A percentile compares a stretch with the other conserved stretches of the same genome.
Evolutionary conservation across 73 alveolate species (phyloP).

Genomic region (Blepharisma japonicum): DNA sequence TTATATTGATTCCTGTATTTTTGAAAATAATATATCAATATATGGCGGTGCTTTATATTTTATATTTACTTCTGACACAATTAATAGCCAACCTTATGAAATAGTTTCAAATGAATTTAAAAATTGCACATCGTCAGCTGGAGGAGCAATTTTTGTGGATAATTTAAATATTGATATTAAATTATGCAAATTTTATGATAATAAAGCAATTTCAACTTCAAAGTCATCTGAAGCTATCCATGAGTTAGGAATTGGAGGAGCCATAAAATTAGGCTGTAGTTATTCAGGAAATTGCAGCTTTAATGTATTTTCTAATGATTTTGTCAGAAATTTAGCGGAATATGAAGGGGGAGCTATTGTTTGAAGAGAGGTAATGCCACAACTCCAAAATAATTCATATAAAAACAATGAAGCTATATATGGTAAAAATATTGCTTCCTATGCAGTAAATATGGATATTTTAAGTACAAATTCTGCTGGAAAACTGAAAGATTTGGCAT

Average conservation of each 20-base stretch:
- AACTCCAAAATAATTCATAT: neutral
- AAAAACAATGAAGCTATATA: neutral
- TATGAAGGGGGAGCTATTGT: neutral
- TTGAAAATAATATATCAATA: too few relatives aligned
- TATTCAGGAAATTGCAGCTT: neutral
- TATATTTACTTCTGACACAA: too few relatives aligned
- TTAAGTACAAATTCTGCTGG: neutral
- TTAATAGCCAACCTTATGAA: too few relatives aligned
- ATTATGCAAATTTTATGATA: too few relatives aligned
- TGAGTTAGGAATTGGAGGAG: neutral
- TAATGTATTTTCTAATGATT: neutral
- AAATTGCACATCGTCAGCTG: neutral
- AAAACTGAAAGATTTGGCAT: neutral
- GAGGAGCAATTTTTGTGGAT: constrained; percentile 1
- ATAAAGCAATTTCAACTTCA: neutral
- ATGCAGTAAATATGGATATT: neutral
- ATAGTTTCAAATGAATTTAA: too few relatives aligned
- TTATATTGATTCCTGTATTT: too few relatives aligned
- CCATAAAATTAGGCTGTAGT: neutral
- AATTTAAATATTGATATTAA: neutral
- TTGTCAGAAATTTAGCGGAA: neutral
- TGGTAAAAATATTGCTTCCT: constrained; percentile 20
- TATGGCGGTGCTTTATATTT: too few relatives aligned
- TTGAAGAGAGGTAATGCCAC: neutral
- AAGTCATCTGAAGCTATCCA: neutral